phyloP scores from a whole-genome alignment of 2,329 filamentous ascomycete genomes.

The Pseudogymnoascus sp. region DNA sequence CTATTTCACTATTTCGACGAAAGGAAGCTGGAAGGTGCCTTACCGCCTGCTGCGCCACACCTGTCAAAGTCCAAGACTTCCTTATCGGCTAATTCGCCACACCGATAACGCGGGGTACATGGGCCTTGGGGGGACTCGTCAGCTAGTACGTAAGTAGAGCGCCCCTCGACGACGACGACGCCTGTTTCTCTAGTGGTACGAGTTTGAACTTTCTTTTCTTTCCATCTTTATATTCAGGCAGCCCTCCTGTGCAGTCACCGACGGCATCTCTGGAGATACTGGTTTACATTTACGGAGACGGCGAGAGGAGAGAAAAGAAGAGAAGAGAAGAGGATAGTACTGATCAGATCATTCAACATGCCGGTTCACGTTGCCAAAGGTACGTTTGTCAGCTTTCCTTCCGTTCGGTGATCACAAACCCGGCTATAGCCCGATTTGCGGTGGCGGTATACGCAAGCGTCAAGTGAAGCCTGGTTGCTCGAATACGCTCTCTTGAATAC shows the following conservation, averaged over 20 bases:
- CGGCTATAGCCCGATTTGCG: neutral
- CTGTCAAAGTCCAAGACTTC: neutral
- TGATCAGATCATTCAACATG: conserved; percentile 7
- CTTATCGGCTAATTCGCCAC: conserved; percentile 9
- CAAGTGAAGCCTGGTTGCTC: neutral
- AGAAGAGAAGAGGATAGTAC: neutral
- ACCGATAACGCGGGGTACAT: neutral
- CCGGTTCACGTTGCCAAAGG: conserved; percentile 9
- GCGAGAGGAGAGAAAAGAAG: neutral
- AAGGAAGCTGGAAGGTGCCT: neutral
- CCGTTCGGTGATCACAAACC: neutral
- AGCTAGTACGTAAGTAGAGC: conserved; percentile 5
- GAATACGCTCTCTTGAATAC: neutral
- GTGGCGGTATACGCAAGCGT: neutral
- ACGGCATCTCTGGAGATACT: neutral
- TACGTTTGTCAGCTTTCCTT: neutral
- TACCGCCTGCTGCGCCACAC: conserved; percentile 7
- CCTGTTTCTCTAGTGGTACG: neutral
- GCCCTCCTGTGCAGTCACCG: neutral
- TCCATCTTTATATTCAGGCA: neutral
- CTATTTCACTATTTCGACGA: neutral
- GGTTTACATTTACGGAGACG: neutral
- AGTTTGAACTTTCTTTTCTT: neutral
- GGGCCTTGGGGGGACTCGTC: neutral
- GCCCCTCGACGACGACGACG: neutral